These are phyloP conservation scores for Capniomyces stellatus DNA, from an alignment of 371 early-diverging fungal species.

Conservation along the genomic window DNA sequence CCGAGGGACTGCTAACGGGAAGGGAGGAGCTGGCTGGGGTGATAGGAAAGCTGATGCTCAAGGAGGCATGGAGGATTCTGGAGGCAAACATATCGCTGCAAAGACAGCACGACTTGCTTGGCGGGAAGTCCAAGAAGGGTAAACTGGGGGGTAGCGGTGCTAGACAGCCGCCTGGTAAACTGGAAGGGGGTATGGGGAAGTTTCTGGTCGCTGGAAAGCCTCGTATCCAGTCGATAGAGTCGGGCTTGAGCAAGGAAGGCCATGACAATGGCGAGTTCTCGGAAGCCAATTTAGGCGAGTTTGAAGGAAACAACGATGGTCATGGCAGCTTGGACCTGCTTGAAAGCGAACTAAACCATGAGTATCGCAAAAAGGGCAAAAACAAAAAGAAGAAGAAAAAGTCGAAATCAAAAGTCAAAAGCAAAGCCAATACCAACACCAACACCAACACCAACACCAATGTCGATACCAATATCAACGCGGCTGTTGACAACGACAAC, in stretches of 20 bases:
- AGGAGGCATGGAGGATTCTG: slow-evolving; percentile 48
- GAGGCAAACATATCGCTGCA: slow-evolving; percentile 47
- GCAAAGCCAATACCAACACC: background rate
- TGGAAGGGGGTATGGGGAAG: too few species aligned
- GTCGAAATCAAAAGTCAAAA: background rate
- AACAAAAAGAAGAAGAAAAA: background rate
- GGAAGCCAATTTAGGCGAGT: too few species aligned
- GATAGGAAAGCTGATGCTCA: slow-evolving; percentile 44
- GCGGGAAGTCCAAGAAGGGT: slow-evolving; percentile 5
- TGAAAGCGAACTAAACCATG: too few species aligned
- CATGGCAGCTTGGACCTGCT: too few species aligned
- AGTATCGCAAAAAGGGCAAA: background rate
- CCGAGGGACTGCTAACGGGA: slow-evolving; percentile 46
- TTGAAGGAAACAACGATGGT: too few species aligned
- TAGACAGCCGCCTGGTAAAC: background rate
- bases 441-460: background rate
- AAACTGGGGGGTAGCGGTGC: background rate
- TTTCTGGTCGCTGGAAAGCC: too few species aligned
- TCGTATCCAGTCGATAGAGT: too few species aligned
- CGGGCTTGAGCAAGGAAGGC: too few species aligned
- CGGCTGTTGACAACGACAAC: background rate
- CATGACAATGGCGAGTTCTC: too few species aligned
- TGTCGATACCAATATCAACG: background rate
- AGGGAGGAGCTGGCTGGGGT: slow-evolving; percentile 47
- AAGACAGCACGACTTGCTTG: slow-evolving; percentile 41